Percentiles rank a stretch among this genome's conserved stretches.
These are phyloP conservation scores for Trichothecium roseum DNA, from an alignment of 2,329 filamentous ascomycete genomes.

Conservation along the genomic window DNA sequence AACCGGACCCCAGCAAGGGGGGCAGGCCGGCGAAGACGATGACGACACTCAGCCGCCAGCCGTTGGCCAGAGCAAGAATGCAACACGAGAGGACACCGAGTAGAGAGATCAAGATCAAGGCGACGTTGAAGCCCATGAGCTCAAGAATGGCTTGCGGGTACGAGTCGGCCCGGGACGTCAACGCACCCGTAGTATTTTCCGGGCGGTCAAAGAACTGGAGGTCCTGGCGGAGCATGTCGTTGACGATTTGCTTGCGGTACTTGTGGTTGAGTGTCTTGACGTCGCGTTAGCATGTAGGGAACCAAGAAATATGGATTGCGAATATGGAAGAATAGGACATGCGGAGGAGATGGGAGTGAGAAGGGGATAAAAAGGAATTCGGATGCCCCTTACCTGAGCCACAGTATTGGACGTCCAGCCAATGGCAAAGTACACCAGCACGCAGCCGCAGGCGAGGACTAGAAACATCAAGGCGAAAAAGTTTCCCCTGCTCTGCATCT, in stretches of 20 bases:
- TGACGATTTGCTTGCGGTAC: slow-evolving; percentile 13
- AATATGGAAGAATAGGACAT: too few species aligned
- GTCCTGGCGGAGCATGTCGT: slow-evolving; percentile 26
- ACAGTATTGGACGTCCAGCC: slow-evolving; percentile 10
- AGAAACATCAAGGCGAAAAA: slow-evolving; percentile 24
- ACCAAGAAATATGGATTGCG: too few species aligned
- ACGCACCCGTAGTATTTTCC: slow-evolving; percentile 27
- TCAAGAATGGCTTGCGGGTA: slow-evolving; percentile 27
- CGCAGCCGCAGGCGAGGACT: slow-evolving; percentile 12
- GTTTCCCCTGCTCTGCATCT: slow-evolving; percentile 20
- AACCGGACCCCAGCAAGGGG: slow-evolving; percentile 23
- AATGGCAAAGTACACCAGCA: slow-evolving; percentile 11
- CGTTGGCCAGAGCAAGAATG: slow-evolving; percentile 30
- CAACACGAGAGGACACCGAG: slow-evolving; percentile 25
- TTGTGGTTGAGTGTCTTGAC: slow-evolving; percentile 10
- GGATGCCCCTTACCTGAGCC: slow-evolving; percentile 8
- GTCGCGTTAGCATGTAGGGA: too few species aligned
- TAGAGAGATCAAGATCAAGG: slow-evolving; percentile 24
- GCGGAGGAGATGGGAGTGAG: too few species aligned
- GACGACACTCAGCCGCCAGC: slow-evolving; percentile 39
- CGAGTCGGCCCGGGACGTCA: slow-evolving; percentile 23
- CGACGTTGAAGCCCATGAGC: slow-evolving; percentile 30
- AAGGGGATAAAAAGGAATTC: background rate
- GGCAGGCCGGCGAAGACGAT: slow-evolving; percentile 32
- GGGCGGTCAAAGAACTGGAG: slow-evolving; percentile 30